Conservation (phyloP, 1,284 basidiomycete genomes). For the Neonothopanus nambi region DNA sequence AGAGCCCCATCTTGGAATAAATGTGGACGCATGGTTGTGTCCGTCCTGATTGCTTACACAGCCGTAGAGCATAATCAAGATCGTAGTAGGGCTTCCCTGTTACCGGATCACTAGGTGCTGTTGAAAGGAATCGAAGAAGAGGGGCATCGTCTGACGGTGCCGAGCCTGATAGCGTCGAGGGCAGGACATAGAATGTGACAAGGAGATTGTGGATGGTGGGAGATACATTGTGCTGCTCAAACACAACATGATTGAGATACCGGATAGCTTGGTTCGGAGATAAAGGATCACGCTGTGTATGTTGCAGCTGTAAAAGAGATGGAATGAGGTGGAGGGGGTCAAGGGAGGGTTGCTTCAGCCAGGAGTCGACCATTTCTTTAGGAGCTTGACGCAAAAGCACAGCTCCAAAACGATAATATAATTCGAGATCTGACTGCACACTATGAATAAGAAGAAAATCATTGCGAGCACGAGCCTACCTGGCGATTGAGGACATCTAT, state of each 20-base stretch:
- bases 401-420: conserved; percentile 93
- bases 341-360: conserved; percentile 80
- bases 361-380: conserved; percentile 88
- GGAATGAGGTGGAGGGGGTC: conserved; percentile 89
- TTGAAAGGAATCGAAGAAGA: conserved; percentile 85
- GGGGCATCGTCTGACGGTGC: conserved; percentile 69
- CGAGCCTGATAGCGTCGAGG: conserved; percentile 31
- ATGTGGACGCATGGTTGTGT: conserved; percentile 95
- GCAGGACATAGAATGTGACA: conserved; percentile 80
- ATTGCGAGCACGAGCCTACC: conserved; percentile 41
- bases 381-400: conserved; percentile 87
- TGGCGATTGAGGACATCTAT: conserved; percentile 87
- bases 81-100: conserved; percentile 93
- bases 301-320: conserved; percentile 82
- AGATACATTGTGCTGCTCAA: conserved; percentile 77
- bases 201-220: conserved; percentile 94
- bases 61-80: conserved; percentile 91
- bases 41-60: conserved; percentile 83
- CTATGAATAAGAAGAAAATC: conserved; percentile 8
- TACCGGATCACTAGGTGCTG: conserved; percentile 79
- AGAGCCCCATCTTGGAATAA: conserved; percentile 97
- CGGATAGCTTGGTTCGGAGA: conserved; percentile 84
- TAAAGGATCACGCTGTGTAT: conserved; percentile 66
- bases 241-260: conserved; percentile 85
- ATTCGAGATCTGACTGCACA: conserved; percentile 70